A percentile compares a stretch with the other conserved stretches of the same genome.
Conservation (phyloP, 2,329 filamentous ascomycete species). For the Meredithiella fracta region DNA sequence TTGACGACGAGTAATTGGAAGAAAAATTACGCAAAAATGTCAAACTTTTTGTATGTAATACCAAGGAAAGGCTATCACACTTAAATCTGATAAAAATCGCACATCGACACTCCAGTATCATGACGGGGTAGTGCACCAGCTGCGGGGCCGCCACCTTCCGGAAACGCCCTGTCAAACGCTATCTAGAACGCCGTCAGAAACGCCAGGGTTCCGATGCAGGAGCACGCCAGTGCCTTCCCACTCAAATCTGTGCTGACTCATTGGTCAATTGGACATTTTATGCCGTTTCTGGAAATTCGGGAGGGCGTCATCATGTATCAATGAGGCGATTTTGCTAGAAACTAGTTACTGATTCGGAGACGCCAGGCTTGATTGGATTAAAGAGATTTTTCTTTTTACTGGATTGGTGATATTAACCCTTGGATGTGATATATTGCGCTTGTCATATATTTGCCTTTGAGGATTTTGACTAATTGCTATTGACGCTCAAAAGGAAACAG, state of each 20-base stretch:
- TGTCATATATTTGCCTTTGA: not conserved
- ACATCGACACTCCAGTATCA: no score
- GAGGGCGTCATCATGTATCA: constrained; percentile 2
- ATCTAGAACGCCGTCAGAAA: not conserved
- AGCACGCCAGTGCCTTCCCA: not conserved
- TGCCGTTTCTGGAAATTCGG: constrained; percentile 1
- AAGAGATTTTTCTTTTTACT: not conserved
- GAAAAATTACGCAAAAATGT: no score
- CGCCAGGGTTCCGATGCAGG: constrained; percentile 10
- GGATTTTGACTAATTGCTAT: not conserved
- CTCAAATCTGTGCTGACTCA: constrained; percentile 13
- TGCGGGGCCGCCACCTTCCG: no score
- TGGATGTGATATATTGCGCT: not conserved
- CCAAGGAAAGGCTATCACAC: no score
- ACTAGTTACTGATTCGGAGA: not conserved
- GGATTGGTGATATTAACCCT: not conserved
- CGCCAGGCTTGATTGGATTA: not conserved
- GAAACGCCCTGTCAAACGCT: not conserved
- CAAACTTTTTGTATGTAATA: no score
- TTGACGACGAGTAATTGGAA: no score
- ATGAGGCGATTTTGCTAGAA: not conserved
- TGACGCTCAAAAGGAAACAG: not conserved
- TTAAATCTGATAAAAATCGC: no score
- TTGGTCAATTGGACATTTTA: constrained; percentile 6
- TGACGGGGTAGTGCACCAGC: no score